A percentile compares a stretch with the other conserved stretches of the same genome.
These are phyloP conservation scores for Viola odorata DNA, from an alignment of 345 rosid species.

Conservation along the genomic window DNA sequence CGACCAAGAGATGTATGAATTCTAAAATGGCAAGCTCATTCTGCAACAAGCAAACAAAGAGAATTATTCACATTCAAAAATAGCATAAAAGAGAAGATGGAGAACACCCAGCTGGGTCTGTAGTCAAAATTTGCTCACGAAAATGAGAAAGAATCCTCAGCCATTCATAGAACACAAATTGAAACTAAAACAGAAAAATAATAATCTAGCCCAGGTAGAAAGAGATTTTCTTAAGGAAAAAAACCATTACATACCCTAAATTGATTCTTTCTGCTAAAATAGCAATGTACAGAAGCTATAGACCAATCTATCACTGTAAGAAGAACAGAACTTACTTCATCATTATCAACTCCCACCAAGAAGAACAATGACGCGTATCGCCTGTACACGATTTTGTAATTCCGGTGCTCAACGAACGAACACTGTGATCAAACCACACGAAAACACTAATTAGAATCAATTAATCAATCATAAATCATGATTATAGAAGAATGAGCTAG, in stretches of 20 bases:
- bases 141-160: neutral
- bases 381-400: slow-evolving; percentile 89
- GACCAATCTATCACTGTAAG: too few relatives aligned
- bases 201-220: neutral
- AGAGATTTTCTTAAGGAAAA: neutral
- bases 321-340: slow-evolving; percentile 53
- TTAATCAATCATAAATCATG: neutral
- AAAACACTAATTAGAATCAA: too few relatives aligned
- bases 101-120: too few relatives aligned
- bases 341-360: slow-evolving; percentile 93
- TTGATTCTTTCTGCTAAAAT: too few relatives aligned
- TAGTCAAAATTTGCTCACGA: too few relatives aligned
- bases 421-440: slow-evolving; percentile 42
- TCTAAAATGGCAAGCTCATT: slow-evolving; percentile 92
- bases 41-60: slow-evolving; percentile 25
- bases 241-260: neutral
- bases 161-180: neutral
- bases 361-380: slow-evolving; percentile 94
- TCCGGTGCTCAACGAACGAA: slow-evolving; percentile 97
- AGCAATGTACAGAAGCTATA: too few relatives aligned
- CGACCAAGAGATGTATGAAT: slow-evolving; percentile 90
- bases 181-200: neutral
- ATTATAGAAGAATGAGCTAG: neutral
- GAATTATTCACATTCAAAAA: neutral
- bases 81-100: too few relatives aligned